Base-by-base conservation (phyloP, 768 basidiomycete genomes). In the Tephrocybe sp. region DNA sequence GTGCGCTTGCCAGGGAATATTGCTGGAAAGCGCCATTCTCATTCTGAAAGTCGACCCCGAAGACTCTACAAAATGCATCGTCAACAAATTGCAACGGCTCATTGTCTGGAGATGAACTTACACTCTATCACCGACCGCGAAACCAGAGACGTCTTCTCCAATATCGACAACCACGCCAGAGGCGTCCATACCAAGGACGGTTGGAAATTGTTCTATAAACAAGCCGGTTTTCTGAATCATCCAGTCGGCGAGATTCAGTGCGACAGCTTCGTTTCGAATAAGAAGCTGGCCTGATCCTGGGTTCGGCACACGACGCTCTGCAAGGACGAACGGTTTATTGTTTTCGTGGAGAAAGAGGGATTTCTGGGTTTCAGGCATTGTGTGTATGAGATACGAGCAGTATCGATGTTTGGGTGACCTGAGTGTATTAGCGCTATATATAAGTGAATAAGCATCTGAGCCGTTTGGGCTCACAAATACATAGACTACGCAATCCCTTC, bases 161-260 rank as follows among this genome's bases (percentile, higher is more conserved):
- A 75, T 64, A 23, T 64, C 63, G 19, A 66, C 66, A 31, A 75
- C 66, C 17, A 61, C 63, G 14, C 77, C 75, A 5, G 74, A 69
- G 13, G 51, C 64, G n/a, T 78, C 75, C 4, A 44, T 52, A 5
- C 73, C 76, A 26, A 71, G 44, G 39, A 74, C 56, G 13, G 61
- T 58, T 1, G 76, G 77, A 50, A 52, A 79, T 3, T 61, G 46
- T n/a, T 69, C 52, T n/a, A 76, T 39, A 49, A 68, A 63, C 13
- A 65, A 34, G 1, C 54, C 63, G 23, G 54, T 60, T 38, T 65
- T 64, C 34, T 60, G 61, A 32, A 60, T 60, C 45, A 66, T 65
- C 67, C 70, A 75, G 61, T 72, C 76, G 51, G 72, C 57, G n/a
- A 79, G 80, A 58, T 82, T 79, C 7, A 81, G 64, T 5, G 70